Base-by-base conservation (phyloP, 202 grass and related monocot genomes). In the Tripidium arundinaceum region DNA sequence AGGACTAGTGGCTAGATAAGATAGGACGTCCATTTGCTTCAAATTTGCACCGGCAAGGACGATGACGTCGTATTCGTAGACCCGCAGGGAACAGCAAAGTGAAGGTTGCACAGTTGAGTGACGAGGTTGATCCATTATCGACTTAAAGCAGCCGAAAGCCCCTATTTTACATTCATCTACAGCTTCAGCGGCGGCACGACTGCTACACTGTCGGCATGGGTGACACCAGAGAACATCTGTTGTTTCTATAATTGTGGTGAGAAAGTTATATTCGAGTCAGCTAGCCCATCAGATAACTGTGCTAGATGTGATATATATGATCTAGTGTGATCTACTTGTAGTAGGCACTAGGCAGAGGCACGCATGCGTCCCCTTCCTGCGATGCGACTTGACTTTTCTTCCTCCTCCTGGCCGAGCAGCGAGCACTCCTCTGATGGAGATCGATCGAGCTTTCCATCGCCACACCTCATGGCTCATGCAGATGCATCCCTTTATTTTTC, bases 111-210 rank as follows among this genome's bases (percentile, higher is more conserved):
- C 78, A 80, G 65, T 59, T 24, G 2, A 70, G 38, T 80, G 49
- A 80, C 78, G 49, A 80, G 34, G 65, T 70, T 59, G 24, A 59
- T 70, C 39, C 64, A 58, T 18, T 40, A 45, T 58, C 22, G 10
- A 9, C 46, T n/a, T 41, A 80, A 69, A 79, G 64, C 24, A 24
- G 46, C 49, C 65, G 46, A 79, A 68, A 68, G 77, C 2, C 50
- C 50, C 50, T 13, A 27, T 66, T 0, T 13, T 67, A 68, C 62
- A 27, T 52, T 54, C 50, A 54, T 26, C 76, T 57, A 28, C 63
- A 40, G 24, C 25, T 68, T 28, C 45, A 68, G 24, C 37, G 22
- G 21, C 34, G 21, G 22, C 43, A 22, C 50, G 46, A 46, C 50
- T 1, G 50, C 50, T 55, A 55, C 45, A 40, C 26, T 57, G 77